These are phyloP conservation scores for Exutisphaerella laricina DNA, from an alignment of 2,329 filamentous ascomycete species.

Conservation along the genomic window DNA sequence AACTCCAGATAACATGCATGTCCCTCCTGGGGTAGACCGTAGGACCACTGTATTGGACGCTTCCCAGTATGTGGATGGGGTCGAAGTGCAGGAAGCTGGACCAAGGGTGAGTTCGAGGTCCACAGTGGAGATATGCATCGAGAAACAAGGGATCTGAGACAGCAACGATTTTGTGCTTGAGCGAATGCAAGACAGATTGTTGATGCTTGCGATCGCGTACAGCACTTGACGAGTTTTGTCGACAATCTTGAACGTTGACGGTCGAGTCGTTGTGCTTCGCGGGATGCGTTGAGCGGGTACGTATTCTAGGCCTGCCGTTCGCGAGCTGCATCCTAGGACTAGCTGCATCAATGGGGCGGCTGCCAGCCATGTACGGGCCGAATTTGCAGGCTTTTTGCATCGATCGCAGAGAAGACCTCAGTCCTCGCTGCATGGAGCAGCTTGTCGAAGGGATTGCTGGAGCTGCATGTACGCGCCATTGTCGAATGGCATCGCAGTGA, in stretches of 20 bases:
- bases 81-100: constrained; percentile 1
- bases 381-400: constrained; percentile 1
- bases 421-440: constrained; percentile 3
- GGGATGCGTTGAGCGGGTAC: constrained; percentile 7
- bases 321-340: constrained; percentile 1
- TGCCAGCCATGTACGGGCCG: constrained; percentile 1
- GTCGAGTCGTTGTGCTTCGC: background rate
- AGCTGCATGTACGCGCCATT: background rate
- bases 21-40: background rate
- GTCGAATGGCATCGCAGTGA: background rate
- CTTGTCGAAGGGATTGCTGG: background rate
- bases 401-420: background rate
- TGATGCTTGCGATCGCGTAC: background rate
- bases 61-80: background rate
- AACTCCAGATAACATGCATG: background rate
- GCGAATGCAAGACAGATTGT: background rate
- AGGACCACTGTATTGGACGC: background rate
- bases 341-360: constrained; percentile 1
- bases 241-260: background rate
- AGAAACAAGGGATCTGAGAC: background rate
- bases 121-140: background rate
- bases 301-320: constrained; percentile 2
- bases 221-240: background rate
- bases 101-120: background rate
- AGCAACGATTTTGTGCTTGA: background rate